Conservation (phyloP, 441 rosid species). For the Melastoma candidum region DNA sequence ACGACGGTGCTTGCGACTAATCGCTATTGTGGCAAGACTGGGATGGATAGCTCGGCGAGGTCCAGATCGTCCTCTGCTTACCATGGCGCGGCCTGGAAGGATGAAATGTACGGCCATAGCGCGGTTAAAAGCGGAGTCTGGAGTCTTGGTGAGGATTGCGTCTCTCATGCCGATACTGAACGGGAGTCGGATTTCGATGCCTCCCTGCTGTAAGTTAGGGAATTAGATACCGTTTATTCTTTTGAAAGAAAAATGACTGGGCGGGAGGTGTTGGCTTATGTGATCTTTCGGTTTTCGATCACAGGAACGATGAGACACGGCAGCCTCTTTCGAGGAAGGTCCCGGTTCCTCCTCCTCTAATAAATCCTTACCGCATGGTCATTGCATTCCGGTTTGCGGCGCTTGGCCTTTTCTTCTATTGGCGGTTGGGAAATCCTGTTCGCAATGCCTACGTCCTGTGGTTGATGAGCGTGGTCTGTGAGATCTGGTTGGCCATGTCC, state of each 20-base stretch:
- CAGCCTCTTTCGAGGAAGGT: conserved; percentile 17
- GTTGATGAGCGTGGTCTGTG: conserved; percentile 12
- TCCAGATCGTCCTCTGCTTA: no score
- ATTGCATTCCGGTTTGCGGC: conserved; percentile 3
- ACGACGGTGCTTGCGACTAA: no score
- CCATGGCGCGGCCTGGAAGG: no score
- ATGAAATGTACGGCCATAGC: no score
- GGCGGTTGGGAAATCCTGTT: conserved; percentile 13
- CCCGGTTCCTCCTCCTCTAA: conserved; percentile 14
- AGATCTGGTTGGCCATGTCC: conserved; percentile 15
- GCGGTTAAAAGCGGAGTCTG: neutral
- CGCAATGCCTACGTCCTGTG: conserved; percentile 10
- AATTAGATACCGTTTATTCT: neutral
- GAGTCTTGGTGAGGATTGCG: neutral
- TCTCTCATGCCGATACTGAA: neutral
- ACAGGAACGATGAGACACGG: conserved; percentile 13
- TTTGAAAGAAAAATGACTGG: neutral
- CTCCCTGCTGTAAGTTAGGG: conserved; percentile 9
- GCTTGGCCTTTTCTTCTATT: conserved; percentile 13
- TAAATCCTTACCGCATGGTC: conserved; percentile 18
- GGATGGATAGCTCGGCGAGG: no score
- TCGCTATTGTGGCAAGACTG: no score
- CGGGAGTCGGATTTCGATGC: conserved; percentile 1
- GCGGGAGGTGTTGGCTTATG: neutral
- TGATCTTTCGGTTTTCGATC: neutral